Evolutionary conservation across 805 yeast species (phyloP), one percentile per base, ranked within the genome.

Genomic region (Brettanomyces nanus): DNA sequence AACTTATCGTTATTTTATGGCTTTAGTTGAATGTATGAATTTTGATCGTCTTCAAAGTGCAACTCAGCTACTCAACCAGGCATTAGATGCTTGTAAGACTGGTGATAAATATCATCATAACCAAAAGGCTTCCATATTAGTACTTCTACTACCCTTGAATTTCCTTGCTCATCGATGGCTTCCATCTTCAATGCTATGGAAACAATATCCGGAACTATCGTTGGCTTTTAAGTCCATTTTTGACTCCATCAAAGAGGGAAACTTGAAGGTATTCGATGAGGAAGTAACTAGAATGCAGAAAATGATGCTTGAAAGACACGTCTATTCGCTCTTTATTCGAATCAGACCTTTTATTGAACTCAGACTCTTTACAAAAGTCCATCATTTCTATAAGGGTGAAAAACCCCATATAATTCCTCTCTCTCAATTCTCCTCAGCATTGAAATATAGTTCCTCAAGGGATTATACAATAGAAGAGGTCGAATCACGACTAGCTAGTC

Each of bases 401-500:
- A 45, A 30, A 49, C 56, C 44, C 41, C 55, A 37, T 37, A 43
- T 49, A 26, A 40, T 42, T 17, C 30, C 32, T 9, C 15, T 52
- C 7, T 33, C 36, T 5, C 23, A 27, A 7, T 29, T 48, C 20
- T 44, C 34, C 27, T 17, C 11, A 3, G 49, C 43, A 18, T 35
- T 39, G 27, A 30, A 17, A 14, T 15, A 42, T 31, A 51, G 52
- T 34, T 31, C 48, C 6, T 46, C 44, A 5, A 39, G 50, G 13
- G 44, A 43, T 5, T 50, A 51, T 37, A 37, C 58, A 13, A 47
- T 63, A 13, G 85, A 77, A 50, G 77, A 74, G 39, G 62, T 77
- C 4, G 95, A 87, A 57, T 77, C 90, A 42, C 58, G 71, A 9
- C 45, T 85, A 18, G 87, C 95, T 0, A 73, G 70, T 38, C 59